Percentiles rank a stretch among this genome's conserved stretches.
phyloP scores from a whole-genome alignment of 169 alveolate species.

The Miamiensis avidus region DNA sequence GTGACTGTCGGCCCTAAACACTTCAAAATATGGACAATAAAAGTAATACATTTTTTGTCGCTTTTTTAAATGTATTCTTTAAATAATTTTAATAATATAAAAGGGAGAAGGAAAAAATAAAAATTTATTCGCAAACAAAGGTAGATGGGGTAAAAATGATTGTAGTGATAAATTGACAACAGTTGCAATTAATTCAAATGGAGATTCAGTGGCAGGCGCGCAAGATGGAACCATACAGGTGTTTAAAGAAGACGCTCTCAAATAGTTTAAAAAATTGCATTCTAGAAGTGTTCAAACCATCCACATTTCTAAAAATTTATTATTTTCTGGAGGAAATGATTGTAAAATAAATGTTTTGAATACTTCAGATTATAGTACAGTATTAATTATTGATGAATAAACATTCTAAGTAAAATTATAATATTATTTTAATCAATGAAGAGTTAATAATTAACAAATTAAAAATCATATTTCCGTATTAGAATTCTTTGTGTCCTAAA shows the following conservation, averaged over 20 bases:
- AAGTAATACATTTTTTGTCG: background rate
- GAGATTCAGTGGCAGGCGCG: slow-evolving; percentile 64
- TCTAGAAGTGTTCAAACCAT: slow-evolving; percentile 66
- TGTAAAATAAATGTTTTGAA: slow-evolving; percentile 56
- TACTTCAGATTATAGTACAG: slow-evolving; percentile 37
- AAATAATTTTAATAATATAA: too few species aligned
- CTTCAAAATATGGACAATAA: slow-evolving; percentile 69
- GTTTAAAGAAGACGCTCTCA: slow-evolving; percentile 57
- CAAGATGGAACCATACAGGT: slow-evolving; percentile 66
- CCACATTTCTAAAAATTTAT: slow-evolving; percentile 46
- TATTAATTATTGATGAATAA: slow-evolving; percentile 30
- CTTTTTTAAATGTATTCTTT: too few species aligned
- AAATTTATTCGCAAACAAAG: slow-evolving; percentile 48
- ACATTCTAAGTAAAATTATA: slow-evolving; percentile 1
- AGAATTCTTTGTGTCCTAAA: slow-evolving; percentile 40
- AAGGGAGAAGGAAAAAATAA: background rate
- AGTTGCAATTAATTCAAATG: slow-evolving; percentile 45
- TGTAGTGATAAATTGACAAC: slow-evolving; percentile 52
- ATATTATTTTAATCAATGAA: slow-evolving; percentile 15
- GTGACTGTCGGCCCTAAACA: slow-evolving; percentile 83
- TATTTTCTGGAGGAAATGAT: slow-evolving; percentile 85
- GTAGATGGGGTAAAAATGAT: slow-evolving; percentile 62
- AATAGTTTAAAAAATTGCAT: slow-evolving; percentile 48
- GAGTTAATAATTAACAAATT: slow-evolving; percentile 2
- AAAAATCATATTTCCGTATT: slow-evolving; percentile 4